Base-by-base conservation (phyloP, 768 basidiomycete species). In the Mycena indigotica region DNA sequence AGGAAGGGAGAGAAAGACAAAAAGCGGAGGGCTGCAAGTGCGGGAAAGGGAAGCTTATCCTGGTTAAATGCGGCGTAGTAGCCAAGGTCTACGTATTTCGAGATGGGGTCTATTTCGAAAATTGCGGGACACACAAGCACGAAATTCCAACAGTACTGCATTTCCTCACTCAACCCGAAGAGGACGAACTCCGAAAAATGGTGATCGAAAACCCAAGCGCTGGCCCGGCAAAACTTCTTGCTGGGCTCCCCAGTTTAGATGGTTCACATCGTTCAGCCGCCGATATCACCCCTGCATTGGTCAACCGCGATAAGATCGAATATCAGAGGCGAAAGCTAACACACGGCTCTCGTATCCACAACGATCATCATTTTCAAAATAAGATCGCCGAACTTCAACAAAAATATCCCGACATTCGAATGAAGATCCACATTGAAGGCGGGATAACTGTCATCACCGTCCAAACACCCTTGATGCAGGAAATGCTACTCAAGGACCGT, bases 221-320 rank as follows among this genome's bases (percentile, higher is more conserved):
- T 5, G 52, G 35, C 4, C 30, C 32, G 3, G 3, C 10, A 5
- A 25, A 24, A 13, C 60, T 66, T 4, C 25, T 67, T 8, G 61
- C 60, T 25, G 63, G 65, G 16, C 55, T 61, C 15, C 65, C 60
- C 48, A 55, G 53, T 13, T 10, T 65, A 5, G 44, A 32, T 41
- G 66, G 67, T 2, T 61, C 65, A 35, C 56, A 61, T 5, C 32
- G 61, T 39, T 67, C 66, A 0, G 65, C 56, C 4, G 58, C 63
- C 4, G 59, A 66, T 16, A 67, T 69, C 15, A 62, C 56, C 15
- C 38, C 56, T n/a, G 40, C 60, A 3, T 56, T 58, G 23, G 21
- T 55, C 2, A 69, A 69, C 49, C 52, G 56, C 0, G 44, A 63
- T 38, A 56, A 61, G 8, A 45, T 69, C 39, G 21, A 49, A 1